Evolutionary conservation across 2,329 filamentous ascomycete species (phyloP).

Genomic region (Penicillium concentricum): DNA sequence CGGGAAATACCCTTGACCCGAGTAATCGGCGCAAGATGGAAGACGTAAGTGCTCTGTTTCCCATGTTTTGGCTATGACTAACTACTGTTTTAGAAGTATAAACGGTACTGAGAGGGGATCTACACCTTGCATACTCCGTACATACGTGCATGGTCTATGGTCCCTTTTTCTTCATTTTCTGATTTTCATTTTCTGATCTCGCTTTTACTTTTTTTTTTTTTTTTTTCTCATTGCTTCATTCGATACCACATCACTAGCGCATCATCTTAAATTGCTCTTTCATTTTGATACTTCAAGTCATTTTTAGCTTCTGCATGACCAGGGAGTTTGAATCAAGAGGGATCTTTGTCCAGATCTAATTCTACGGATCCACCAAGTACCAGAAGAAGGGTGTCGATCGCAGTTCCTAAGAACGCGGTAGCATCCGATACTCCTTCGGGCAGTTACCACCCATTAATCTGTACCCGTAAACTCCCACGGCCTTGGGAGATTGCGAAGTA

Average conservation of each 20-base stretch:
- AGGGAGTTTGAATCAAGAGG: neutral
- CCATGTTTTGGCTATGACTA: constrained; percentile 1
- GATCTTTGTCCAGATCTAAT: constrained; percentile 9
- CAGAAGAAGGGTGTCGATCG: neutral
- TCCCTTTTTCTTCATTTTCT: neutral
- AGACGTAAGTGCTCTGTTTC: constrained; percentile 75
- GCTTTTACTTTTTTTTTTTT: neutral
- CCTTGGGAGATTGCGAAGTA: neutral
- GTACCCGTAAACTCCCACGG: neutral
- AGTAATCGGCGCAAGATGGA: constrained; percentile 76
- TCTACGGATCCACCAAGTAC: neutral
- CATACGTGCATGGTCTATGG: neutral
- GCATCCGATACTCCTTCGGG: neutral
- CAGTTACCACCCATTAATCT: neutral
- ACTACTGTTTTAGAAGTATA: constrained; percentile 41
- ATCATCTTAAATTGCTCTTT: constrained; percentile 8
- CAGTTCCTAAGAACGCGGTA: neutral
- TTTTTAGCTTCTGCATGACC: neutral
- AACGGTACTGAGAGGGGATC: constrained; percentile 32
- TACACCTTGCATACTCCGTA: neutral
- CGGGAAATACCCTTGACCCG: constrained; percentile 86
- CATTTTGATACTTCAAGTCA: neutral
- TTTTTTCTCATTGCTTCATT: neutral
- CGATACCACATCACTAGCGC: constrained; percentile 4
- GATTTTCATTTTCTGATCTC: no score